Evolutionary conservation across 2,329 filamentous ascomycete species (phyloP).

Genomic region (Aspergillus clavatus): DNA sequence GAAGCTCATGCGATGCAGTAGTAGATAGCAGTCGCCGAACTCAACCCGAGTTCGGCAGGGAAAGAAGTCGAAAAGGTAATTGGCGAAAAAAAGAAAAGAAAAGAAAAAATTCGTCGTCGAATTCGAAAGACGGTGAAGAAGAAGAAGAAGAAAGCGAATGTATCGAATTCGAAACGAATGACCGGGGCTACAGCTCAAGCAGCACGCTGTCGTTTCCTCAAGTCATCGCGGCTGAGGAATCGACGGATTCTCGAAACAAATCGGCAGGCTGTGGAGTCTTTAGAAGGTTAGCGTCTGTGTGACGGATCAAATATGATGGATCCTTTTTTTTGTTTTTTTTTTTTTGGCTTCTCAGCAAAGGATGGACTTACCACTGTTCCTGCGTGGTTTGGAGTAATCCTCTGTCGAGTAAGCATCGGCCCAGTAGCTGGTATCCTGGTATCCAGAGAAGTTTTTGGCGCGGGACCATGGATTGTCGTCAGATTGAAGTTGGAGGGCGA

Average conservation of each 20-base stretch:
- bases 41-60: neutral
- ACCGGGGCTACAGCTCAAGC: neutral
- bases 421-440: conserved; percentile 29
- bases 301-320: conserved; percentile 11
- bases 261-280: conserved; percentile 24
- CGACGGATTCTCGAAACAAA: conserved; percentile 32
- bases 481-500: conserved; percentile 32
- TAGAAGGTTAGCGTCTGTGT: conserved; percentile 6
- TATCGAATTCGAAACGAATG: neutral
- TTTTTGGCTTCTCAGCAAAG: too few relatives aligned
- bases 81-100: too few relatives aligned
- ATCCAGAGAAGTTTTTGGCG: conserved; percentile 26
- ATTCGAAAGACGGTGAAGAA: neutral
- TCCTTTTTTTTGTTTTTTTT: too few relatives aligned
- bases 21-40: too few relatives aligned
- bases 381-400: conserved; percentile 16
- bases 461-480: conserved; percentile 23
- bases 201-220: conserved; percentile 20
- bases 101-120: too few relatives aligned
- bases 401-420: conserved; percentile 28
- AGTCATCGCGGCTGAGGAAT: conserved; percentile 31
- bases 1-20: neutral
- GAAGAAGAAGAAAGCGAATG: neutral
- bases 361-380: conserved; percentile 24
- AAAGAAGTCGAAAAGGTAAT: too few relatives aligned